Evolutionary conservation across 1,139 yeast species (phyloP).

Genomic region (Sugiyamaella castrensis): DNA sequence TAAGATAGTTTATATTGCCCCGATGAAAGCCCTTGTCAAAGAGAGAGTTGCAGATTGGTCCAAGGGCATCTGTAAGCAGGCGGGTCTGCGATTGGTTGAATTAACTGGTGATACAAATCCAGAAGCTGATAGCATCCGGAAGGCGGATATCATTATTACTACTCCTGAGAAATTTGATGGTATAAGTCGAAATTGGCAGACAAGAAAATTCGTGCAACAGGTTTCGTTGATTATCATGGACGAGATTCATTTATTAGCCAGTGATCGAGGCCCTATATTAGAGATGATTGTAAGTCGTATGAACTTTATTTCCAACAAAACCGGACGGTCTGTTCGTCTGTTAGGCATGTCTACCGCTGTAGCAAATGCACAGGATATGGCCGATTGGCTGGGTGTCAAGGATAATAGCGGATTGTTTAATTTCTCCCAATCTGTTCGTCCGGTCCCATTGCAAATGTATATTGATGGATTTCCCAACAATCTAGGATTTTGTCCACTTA

Average conservation of each 20-base stretch:
- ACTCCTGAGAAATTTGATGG: slow-evolving; percentile 99
- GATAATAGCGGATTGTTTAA: slow-evolving; percentile 72
- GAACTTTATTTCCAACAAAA: slow-evolving; percentile 82
- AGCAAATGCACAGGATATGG: slow-evolving; percentile 96
- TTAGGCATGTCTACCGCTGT: slow-evolving; percentile 98
- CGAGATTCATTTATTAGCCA: slow-evolving; percentile 93
- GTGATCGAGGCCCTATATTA: slow-evolving; percentile 96
- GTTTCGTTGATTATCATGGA: slow-evolving; percentile 95
- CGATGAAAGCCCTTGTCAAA: slow-evolving; percentile 96
- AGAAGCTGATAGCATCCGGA: slow-evolving; percentile 77
- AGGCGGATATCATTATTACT: slow-evolving; percentile 89
- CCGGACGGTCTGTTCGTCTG: slow-evolving; percentile 71
- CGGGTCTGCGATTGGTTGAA: slow-evolving; percentile 63
- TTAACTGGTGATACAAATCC: slow-evolving; percentile 97
- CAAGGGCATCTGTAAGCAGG: slow-evolving; percentile 54
- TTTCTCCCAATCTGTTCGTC: slow-evolving; percentile 93
- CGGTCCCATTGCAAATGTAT: slow-evolving; percentile 96
- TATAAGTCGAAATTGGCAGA: slow-evolving; percentile 97
- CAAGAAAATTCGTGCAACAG: slow-evolving; percentile 87
- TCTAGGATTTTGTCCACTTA: slow-evolving; percentile 87
- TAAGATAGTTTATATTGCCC: slow-evolving; percentile 92
- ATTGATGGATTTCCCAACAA: slow-evolving; percentile 97
- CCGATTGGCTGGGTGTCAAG: slow-evolving; percentile 91
- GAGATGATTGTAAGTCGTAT: slow-evolving; percentile 99
- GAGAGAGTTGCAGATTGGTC: slow-evolving; percentile 98